Conservation (phyloP, 2,329 filamentous ascomycete genomes). For the Tolypocladium endophyticum region DNA sequence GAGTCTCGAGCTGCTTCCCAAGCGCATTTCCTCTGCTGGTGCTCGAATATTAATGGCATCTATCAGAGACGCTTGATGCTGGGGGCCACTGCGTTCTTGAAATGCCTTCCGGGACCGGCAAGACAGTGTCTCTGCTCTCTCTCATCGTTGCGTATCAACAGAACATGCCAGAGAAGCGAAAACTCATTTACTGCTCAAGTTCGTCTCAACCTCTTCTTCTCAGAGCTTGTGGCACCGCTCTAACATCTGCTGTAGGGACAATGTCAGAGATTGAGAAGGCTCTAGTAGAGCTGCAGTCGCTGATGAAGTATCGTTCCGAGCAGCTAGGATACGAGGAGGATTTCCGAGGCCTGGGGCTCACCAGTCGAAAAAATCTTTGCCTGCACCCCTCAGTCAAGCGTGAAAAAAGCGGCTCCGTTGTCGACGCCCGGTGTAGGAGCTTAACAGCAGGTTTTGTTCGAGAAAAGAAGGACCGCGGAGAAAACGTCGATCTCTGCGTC, state of each 20-base stretch:
- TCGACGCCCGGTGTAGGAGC: conserved; percentile 92
- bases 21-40: neutral
- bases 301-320: conserved; percentile 91
- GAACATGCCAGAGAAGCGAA: conserved; percentile 83
- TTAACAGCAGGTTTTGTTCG: conserved; percentile 94
- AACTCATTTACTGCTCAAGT: conserved; percentile 98
- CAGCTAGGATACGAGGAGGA: conserved; percentile 88
- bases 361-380: conserved; percentile 94
- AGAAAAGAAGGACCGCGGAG: conserved; percentile 91
- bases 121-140: conserved; percentile 89
- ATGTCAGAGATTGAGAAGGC: conserved; percentile 99
- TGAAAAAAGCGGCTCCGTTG: conserved; percentile 88
- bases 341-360: conserved; percentile 83
- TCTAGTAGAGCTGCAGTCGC: conserved; percentile 73
- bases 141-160: conserved; percentile 96
- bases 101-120: conserved; percentile 98
- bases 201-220: conserved; percentile 1
- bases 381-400: conserved; percentile 91
- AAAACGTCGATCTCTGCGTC: conserved; percentile 86
- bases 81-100: conserved; percentile 93
- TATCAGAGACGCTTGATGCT: conserved; percentile 67
- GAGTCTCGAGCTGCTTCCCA: neutral
- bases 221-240: neutral
- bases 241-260: conserved; percentile 42
- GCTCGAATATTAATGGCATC: neutral